A percentile compares a stretch with the other conserved stretches of the same genome.
phyloP scores from a whole-genome alignment of 129 eudicot species.

The Chrysanthemum lavandulifolium region DNA sequence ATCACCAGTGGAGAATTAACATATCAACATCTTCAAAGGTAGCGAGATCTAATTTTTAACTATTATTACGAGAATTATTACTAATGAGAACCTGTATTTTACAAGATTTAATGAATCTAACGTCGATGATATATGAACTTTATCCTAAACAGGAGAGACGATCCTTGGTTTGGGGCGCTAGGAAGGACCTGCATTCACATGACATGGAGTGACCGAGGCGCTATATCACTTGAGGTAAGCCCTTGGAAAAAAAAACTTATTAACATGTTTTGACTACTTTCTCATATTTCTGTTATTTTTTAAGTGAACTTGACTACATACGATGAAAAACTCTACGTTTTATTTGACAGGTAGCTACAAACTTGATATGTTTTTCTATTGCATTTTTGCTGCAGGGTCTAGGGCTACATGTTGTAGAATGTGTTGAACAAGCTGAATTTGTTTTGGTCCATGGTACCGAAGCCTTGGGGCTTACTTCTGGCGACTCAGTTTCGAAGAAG shows the following conservation, averaged over 20 bases:
- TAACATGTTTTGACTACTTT: no score
- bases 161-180: slow-evolving; percentile 83
- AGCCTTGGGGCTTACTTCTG: slow-evolving; percentile 87
- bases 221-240: slow-evolving; percentile 83
- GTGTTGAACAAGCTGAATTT: slow-evolving; percentile 83
- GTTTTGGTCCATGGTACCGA: slow-evolving; percentile 95
- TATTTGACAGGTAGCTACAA: neutral
- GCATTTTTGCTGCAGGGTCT: slow-evolving; percentile 54
- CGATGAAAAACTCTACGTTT: neutral
- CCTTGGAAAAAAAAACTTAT: no score
- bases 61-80: neutral
- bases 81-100: neutral
- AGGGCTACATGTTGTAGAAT: slow-evolving; percentile 69
- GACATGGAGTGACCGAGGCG: slow-evolving; percentile 93
- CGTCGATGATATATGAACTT: neutral
- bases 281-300: neutral
- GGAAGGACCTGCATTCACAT: slow-evolving; percentile 90
- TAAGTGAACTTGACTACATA: slow-evolving; percentile 14
- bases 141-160: slow-evolving; percentile 40
- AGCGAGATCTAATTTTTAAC: neutral
- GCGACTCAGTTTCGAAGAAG: slow-evolving; percentile 52
- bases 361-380: neutral
- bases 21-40: slow-evolving; percentile 81
- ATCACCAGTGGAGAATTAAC: slow-evolving; percentile 96
- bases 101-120: slow-evolving; percentile 10